These are phyloP conservation scores for Boletus huronensis DNA, from an alignment of 768 basidiomycete species.

Conservation along the genomic window DNA sequence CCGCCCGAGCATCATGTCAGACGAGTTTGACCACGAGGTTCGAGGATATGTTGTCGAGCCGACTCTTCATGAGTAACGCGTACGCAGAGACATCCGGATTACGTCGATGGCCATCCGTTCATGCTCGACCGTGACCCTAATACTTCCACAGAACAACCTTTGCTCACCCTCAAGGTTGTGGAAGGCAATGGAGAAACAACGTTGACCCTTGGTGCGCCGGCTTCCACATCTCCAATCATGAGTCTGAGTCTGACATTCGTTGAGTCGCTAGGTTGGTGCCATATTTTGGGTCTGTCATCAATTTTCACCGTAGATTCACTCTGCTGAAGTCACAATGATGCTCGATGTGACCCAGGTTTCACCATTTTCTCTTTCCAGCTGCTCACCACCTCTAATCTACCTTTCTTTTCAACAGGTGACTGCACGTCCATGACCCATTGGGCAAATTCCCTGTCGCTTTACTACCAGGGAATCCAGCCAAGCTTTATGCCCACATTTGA, in stretches of 20 bases:
- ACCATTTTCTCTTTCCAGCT: too few relatives aligned
- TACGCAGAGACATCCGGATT: background rate
- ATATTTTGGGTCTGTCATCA: slow-evolving; percentile 1
- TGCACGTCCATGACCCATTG: slow-evolving; percentile 3
- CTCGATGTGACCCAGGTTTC: too few relatives aligned
- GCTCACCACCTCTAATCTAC: background rate
- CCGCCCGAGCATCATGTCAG: background rate
- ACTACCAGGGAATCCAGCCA: background rate
- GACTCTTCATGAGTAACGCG: background rate
- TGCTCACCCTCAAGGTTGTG: slow-evolving; percentile 3
- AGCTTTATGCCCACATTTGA: slow-evolving; percentile 1
- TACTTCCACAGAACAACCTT: background rate
- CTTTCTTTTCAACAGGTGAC: background rate
- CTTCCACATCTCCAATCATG: background rate
- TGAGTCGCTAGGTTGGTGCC: background rate
- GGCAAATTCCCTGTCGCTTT: background rate
- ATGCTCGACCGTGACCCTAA: background rate
- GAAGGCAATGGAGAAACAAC: slow-evolving; percentile 3
- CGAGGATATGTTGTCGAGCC: background rate
- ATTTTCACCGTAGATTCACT: background rate
- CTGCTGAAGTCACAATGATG: background rate
- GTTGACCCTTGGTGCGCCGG: background rate
- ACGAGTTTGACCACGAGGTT: slow-evolving; percentile 2
- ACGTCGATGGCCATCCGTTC: background rate
- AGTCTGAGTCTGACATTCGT: background rate